Base-by-base conservation (phyloP, 2,329 filamentous ascomycete species). In the Ceratocystis smalleyi region DNA sequence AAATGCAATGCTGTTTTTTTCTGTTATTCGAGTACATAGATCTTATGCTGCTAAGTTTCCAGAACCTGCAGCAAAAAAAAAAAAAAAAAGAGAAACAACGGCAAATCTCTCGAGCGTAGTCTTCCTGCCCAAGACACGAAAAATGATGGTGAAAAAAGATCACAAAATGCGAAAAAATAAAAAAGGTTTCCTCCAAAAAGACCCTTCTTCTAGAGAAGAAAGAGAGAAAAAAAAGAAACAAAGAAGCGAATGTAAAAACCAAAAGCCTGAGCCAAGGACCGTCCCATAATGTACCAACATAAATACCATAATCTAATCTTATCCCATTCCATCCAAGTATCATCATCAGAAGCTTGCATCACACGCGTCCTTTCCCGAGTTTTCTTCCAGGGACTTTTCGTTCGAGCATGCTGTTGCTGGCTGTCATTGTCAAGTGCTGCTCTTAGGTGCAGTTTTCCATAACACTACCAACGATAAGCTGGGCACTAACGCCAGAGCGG, bases 401-500 rank as follows among this genome's bases (percentile, higher is more conserved):
- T 24, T 10, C 10, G 19, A 51, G 47, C 19, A 51, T 51, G 47
- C 47, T 7, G n/a, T 22, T 51, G 47, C 47, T 51, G 19, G 51
- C n/a, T 27, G 22, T 55, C 3, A 8, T 54, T 8, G 51, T 62
- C 19, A 43, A 4, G 12, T 49, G 15, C 10, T 40, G 35, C 35
- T 40, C 12, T 30, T 49, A 54, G 24, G 22, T 35, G 62, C 49
- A 59, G 19, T 64, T 30, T 43, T 64, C 40, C 15, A 22, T 17
- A 64, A 64, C 45, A 60, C 27, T 32, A 35, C 49, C 22, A 47
- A 62, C 24, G 15, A 59, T 51, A 15, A 63, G 40, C n/a, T 63
- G 30, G 24, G 62, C 68, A 22, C 65, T 66, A 43, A 69, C 66
- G 62, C 71, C 72, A 24, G 70, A 68, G 64, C 71, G 68, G 72